Conservation (phyloP, 2,329 filamentous ascomycete species). For the Boeremia exigua region DNA sequence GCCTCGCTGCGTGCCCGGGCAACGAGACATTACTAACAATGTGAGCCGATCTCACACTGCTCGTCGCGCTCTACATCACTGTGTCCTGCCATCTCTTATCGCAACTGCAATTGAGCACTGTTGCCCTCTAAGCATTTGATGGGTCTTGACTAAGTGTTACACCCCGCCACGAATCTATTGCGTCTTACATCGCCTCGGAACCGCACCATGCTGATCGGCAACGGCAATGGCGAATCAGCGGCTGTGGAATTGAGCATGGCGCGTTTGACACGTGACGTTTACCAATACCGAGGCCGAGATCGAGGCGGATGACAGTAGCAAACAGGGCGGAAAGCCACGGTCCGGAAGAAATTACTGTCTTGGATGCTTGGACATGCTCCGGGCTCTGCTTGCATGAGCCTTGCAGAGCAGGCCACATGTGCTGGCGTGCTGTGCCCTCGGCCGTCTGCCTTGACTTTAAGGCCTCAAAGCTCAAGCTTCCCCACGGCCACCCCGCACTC, state of each 20-base stretch:
- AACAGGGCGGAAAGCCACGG: constrained; percentile 6
- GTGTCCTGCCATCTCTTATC: neutral
- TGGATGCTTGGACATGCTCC: constrained; percentile 6
- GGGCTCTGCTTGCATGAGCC: neutral
- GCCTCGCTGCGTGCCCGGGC: neutral
- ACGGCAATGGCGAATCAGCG: constrained; percentile 5
- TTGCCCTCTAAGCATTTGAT: neutral
- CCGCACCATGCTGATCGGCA: constrained; percentile 16
- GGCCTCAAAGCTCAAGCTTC: constrained; percentile 2
- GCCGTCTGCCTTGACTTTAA: neutral
- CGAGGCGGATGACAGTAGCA: constrained; percentile 14
- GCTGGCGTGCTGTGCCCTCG: neutral
- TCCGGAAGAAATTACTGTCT: neutral
- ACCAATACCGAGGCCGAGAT: constrained; percentile 17
- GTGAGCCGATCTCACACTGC: neutral
- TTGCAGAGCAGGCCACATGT: constrained; percentile 1
- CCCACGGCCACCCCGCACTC: constrained; percentile 15
- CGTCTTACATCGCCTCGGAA: constrained; percentile 16
- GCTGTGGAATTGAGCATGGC: neutral
- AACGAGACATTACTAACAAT: constrained; percentile 3
- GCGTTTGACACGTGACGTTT: constrained; percentile 8
- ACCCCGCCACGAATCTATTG: constrained; percentile 16
- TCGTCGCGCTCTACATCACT: neutral
- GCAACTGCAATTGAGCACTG: neutral
- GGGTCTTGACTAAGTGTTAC: neutral